phyloP scores from a whole-genome alignment of 495 filamentous ascomycete species.

The Aspergillus ostianus region DNA sequence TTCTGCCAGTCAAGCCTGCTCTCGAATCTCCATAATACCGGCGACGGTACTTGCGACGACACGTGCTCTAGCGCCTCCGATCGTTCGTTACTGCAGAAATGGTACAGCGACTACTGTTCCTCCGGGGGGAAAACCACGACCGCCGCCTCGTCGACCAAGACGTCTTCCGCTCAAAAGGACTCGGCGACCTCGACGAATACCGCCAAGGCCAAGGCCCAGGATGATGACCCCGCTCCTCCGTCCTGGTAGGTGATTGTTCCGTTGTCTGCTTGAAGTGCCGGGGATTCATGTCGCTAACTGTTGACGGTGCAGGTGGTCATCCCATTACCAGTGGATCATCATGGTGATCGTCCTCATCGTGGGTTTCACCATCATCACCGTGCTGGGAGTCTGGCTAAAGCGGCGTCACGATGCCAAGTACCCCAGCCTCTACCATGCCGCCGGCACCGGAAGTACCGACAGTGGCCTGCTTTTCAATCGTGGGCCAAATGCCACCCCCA shows the following conservation, averaged over 20 bases:
- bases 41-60: conserved; percentile 34
- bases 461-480: conserved; percentile 22
- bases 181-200: conserved; percentile 12
- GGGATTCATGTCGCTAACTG: neutral
- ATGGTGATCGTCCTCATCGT: conserved; percentile 53
- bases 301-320: conserved; percentile 40
- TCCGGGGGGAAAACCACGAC: conserved; percentile 20
- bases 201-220: conserved; percentile 14
- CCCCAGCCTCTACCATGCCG: conserved; percentile 36
- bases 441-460: conserved; percentile 19
- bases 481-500: conserved; percentile 13
- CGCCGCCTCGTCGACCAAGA: conserved; percentile 12
- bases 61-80: conserved; percentile 37
- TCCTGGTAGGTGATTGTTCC: conserved; percentile 25
- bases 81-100: conserved; percentile 41
- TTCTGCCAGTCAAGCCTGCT: conserved; percentile 54
- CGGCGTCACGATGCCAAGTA: conserved; percentile 47
- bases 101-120: conserved; percentile 49
- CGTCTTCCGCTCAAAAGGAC: conserved; percentile 18
- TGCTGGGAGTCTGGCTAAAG: conserved; percentile 43
- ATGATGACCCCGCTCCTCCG: conserved; percentile 16
- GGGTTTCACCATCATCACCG: conserved; percentile 40
- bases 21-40: conserved; percentile 34
- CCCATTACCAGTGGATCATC: conserved; percentile 53
- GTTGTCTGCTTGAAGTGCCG: neutral